phyloP scores from a whole-genome alignment of 768 basidiomycete species.

The Lactifluus hygrophoroides region DNA sequence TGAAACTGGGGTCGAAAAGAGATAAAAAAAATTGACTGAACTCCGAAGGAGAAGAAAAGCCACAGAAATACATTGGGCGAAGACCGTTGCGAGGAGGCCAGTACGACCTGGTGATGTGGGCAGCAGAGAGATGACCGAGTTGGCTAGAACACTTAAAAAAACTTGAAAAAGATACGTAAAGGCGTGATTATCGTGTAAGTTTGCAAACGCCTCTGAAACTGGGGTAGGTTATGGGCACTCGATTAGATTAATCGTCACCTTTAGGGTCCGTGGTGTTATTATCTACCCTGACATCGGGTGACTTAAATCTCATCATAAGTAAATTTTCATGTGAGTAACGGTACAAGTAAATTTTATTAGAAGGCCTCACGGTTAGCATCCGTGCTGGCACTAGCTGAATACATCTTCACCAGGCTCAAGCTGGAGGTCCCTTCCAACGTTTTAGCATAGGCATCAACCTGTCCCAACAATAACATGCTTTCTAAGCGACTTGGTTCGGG shows the following conservation, averaged over 20 bases:
- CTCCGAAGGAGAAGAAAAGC: too few relatives aligned
- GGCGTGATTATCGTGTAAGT: neutral
- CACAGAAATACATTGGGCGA: too few relatives aligned
- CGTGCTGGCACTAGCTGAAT: conserved; percentile 44
- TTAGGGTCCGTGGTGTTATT: neutral
- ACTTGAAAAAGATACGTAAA: too few relatives aligned
- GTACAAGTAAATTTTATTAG: neutral
- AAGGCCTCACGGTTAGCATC: conserved; percentile 17
- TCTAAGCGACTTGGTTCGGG: conserved; percentile 84
- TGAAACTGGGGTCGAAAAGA: neutral
- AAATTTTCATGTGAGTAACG: neutral
- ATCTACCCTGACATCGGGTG: neutral
- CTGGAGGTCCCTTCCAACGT: conserved; percentile 58
- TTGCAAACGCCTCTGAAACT: neutral
- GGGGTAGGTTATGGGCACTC: neutral
- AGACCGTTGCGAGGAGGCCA: too few relatives aligned
- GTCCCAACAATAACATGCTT: conserved; percentile 76
- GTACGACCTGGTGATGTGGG: too few relatives aligned
- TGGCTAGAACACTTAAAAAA: too few relatives aligned
- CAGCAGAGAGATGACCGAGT: too few relatives aligned
- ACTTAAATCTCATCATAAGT: neutral
- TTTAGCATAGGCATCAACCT: conserved; percentile 80
- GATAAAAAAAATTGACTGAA: neutral
- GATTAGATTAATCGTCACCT: neutral
- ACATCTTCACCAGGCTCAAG: conserved; percentile 75